Evolutionary conservation across 108 stramenopile genomes (phyloP).

Genomic region (Ochromonas danica): DNA sequence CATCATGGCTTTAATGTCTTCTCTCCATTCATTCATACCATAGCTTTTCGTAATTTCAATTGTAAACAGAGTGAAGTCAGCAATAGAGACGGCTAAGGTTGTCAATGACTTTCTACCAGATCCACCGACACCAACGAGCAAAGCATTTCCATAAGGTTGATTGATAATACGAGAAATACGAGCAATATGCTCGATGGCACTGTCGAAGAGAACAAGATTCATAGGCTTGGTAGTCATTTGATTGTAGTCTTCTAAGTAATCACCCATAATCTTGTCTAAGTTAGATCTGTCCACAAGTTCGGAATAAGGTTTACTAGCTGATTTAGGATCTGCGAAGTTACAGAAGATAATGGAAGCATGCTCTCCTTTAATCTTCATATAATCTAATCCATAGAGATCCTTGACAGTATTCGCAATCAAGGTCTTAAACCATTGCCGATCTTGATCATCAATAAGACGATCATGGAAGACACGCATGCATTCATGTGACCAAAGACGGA

Average conservation of each 20-base stretch:
- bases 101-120: constrained; percentile 63
- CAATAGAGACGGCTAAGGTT: constrained; percentile 55
- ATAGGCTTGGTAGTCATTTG: constrained; percentile 56
- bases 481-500: constrained; percentile 65
- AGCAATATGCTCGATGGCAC: constrained; percentile 65
- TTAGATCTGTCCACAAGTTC: constrained; percentile 50
- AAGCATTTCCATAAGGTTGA: constrained; percentile 65
- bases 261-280: constrained; percentile 57
- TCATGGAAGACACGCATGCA: constrained; percentile 63
- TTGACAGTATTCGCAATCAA: constrained; percentile 49
- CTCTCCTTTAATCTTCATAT: constrained; percentile 34
- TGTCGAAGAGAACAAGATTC: constrained; percentile 63
- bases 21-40: constrained; percentile 61
- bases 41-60: constrained; percentile 64
- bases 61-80: constrained; percentile 61
- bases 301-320: constrained; percentile 48
- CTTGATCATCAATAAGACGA: constrained; percentile 60
- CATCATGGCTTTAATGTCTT: constrained; percentile 60
- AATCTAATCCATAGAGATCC: constrained; percentile 52
- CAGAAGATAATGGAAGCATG: constrained; percentile 50
- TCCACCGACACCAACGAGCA: constrained; percentile 67
- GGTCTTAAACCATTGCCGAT: constrained; percentile 58
- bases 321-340: constrained; percentile 57
- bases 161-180: constrained; percentile 58
- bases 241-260: constrained; percentile 66